Conservation (phyloP, 208 protist genomes). For the Crithidia bombi region DNA sequence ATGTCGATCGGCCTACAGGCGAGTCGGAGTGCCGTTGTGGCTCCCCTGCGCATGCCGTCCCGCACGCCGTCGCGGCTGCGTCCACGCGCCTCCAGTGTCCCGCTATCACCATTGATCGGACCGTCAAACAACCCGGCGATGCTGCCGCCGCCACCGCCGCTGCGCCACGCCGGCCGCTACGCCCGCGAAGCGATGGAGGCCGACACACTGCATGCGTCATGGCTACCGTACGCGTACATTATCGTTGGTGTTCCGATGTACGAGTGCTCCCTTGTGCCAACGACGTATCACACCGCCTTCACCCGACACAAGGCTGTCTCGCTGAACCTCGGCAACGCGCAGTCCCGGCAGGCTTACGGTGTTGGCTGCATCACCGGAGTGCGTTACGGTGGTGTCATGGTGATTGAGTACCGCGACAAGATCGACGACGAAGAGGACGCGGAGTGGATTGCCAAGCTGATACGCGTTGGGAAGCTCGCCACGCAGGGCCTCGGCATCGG, state of each 20-base stretch:
- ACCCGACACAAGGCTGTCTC: conserved; percentile 57
- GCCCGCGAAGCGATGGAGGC: conserved; percentile 27
- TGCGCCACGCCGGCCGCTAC: conserved; percentile 29
- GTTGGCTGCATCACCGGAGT: conserved; percentile 62
- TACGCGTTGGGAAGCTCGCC: conserved; percentile 12
- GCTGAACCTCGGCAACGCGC: conserved; percentile 47
- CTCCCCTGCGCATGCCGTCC: conserved; percentile 1
- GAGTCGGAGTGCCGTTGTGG: background rate
- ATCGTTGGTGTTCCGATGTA: conserved; percentile 68
- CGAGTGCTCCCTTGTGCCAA: conserved; percentile 57
- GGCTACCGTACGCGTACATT: conserved; percentile 62
- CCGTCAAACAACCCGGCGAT: background rate
- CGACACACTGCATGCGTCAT: conserved; percentile 38
- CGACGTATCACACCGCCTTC: conserved; percentile 43
- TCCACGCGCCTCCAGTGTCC: background rate
- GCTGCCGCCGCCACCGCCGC: background rate
- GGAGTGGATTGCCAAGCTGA: conserved; percentile 44
- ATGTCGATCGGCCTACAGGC: background rate
- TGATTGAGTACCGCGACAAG: conserved; percentile 63
- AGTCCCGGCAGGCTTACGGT: conserved; percentile 52
- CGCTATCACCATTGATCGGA: background rate
- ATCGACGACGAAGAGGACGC: conserved; percentile 39
- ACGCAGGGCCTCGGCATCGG: background rate
- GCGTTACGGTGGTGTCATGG: conserved; percentile 66
- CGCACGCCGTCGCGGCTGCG: conserved; percentile 2